These are phyloP conservation scores for Phytopythium cucurbitacearum DNA, from an alignment of 352 stramenopile genomes.

Conservation along the genomic window DNA sequence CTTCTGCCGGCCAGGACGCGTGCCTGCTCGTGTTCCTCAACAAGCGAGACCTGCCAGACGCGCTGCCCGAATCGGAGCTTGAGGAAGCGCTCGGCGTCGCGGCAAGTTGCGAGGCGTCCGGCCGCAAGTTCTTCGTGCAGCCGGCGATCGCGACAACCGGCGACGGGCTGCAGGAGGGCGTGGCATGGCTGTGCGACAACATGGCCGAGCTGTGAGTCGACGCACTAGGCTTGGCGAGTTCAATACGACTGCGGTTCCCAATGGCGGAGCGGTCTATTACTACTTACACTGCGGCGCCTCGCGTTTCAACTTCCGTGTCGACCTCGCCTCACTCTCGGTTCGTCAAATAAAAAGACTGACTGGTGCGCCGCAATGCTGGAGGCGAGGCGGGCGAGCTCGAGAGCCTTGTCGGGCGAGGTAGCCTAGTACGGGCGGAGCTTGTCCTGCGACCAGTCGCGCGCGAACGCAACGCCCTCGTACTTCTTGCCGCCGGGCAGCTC, in stretches of 20 bases:
- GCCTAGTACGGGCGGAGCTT: slow-evolving; percentile 11
- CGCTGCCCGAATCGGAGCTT: slow-evolving; percentile 47
- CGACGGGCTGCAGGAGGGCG: slow-evolving; percentile 64
- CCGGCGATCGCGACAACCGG: slow-evolving; percentile 74
- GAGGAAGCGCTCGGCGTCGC: slow-evolving; percentile 45
- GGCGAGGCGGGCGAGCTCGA: too few species aligned
- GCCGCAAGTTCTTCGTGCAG: slow-evolving; percentile 56
- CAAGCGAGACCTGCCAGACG: slow-evolving; percentile 63
- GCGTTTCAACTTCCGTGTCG: not conserved
- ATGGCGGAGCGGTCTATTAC: slow-evolving; percentile 6
- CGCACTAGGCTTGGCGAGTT: slow-evolving; percentile 5
- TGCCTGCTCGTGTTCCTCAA: slow-evolving; percentile 73
- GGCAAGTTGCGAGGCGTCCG: slow-evolving; percentile 35
- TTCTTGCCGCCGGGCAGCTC: slow-evolving; percentile 89
- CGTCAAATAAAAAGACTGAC: not conserved
- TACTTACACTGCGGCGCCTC: slow-evolving; percentile 3
- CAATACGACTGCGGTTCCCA: not conserved
- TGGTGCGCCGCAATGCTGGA: too few species aligned
- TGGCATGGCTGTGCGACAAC: slow-evolving; percentile 76
- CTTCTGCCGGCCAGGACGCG: slow-evolving; percentile 19
- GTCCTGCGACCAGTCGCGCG: slow-evolving; percentile 65
- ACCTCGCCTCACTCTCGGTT: not conserved
- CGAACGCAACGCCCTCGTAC: slow-evolving; percentile 92
- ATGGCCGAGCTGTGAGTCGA: slow-evolving; percentile 55
- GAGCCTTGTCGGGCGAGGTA: slow-evolving; percentile 3